These are phyloP conservation scores for Fusarium pseudograminearum DNA, from an alignment of 2,329 filamentous ascomycete genomes.

Conservation along the genomic window DNA sequence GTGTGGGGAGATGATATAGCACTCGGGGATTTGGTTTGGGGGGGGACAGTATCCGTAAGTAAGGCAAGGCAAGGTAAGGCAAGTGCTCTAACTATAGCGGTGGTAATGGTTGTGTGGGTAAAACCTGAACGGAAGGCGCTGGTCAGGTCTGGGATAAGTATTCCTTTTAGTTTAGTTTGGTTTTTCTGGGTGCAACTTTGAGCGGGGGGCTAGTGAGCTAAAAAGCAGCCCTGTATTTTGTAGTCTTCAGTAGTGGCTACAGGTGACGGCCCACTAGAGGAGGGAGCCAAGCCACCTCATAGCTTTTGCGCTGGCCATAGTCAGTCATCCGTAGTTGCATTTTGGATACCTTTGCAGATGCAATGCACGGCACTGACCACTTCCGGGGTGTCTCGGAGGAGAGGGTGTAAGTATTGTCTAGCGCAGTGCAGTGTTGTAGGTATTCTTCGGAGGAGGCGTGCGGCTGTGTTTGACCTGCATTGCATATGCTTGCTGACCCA, in stretches of 20 bases:
- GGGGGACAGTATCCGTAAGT: background rate
- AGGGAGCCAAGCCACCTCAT: conserved; percentile 43
- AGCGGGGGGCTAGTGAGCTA: conserved; percentile 17
- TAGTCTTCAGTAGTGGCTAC: conserved; percentile 33
- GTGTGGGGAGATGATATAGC: conserved; percentile 58
- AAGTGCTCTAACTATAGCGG: conserved; percentile 4
- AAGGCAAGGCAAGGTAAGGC: background rate
- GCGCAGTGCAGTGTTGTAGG: background rate
- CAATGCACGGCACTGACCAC: conserved; percentile 42
- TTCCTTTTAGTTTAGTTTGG: conserved; percentile 15
- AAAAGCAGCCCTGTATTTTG: conserved; percentile 40
- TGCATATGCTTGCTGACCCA: conserved; percentile 36
- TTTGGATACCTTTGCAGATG: conserved; percentile 12
- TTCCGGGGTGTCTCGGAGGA: conserved; percentile 30
- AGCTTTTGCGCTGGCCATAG: conserved; percentile 4
- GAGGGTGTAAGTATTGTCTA: conserved; percentile 24
- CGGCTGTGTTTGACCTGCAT: conserved; percentile 42
- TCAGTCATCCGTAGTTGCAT: conserved; percentile 9
- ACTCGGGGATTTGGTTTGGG: conserved; percentile 10
- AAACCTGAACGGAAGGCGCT: conserved; percentile 13
- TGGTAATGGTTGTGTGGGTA: conserved; percentile 22
- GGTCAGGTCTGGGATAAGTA: conserved; percentile 2
- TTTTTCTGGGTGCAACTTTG: conserved; percentile 3
- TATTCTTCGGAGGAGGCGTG: conserved; percentile 40
- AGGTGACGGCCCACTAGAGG: conserved; percentile 37